Evolutionary conservation across 2,329 filamentous ascomycete genomes (phyloP), one percentile per base, ranked within the genome.

Genomic region (Geosmithia morbida): DNA sequence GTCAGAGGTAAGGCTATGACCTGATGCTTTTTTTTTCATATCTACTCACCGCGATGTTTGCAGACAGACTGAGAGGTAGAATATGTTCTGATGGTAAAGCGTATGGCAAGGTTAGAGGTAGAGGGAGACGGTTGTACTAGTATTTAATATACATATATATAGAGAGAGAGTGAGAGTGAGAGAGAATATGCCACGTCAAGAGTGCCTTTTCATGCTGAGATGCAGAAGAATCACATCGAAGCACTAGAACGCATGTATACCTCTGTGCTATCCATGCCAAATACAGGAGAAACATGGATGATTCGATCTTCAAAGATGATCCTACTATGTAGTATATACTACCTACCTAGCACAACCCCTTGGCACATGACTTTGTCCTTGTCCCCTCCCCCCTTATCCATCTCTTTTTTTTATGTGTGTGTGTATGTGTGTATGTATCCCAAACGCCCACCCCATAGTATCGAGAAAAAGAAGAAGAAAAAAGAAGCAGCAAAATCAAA

Each of bases 1-100:
- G 45, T 46, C 45, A 46, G 40, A 46, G 45, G 45, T 46, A 46
- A 46, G 33, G 45, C 39, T 42, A 20, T 46, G 45, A 41, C 45
- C 45, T 46, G 39, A 14, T 40, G 22, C 22, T 26, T 4, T 26
- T 26, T 17, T 18, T 40, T 18, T 11, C n/a, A n/a, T n/a, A n/a
- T n/a, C 13, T 16, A 41, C 45, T 41, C 19, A 41, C 40, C 30
- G 19, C 33, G 17, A 39, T 17, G n/a, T 19, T 18, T 20, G 3
- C 17, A 26, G 18, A 26, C 19, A 37, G 33, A 37, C 10, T 3
- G 3, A 13, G 33, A 37, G 5, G 11, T 37, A 13, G 33, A 13
- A 13, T 6, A 37, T 37, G 33, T 37, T 13, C 3, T 37, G 33
- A 37, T 37, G 22, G 22, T 26, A n/a, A n/a, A n/a, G n/a, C n/a